Percentiles rank a stretch among this genome's conserved stretches.
These are phyloP conservation scores for Suhomyces anneliseae DNA, from an alignment of 1,139 yeast species.

Conservation along the genomic window DNA sequence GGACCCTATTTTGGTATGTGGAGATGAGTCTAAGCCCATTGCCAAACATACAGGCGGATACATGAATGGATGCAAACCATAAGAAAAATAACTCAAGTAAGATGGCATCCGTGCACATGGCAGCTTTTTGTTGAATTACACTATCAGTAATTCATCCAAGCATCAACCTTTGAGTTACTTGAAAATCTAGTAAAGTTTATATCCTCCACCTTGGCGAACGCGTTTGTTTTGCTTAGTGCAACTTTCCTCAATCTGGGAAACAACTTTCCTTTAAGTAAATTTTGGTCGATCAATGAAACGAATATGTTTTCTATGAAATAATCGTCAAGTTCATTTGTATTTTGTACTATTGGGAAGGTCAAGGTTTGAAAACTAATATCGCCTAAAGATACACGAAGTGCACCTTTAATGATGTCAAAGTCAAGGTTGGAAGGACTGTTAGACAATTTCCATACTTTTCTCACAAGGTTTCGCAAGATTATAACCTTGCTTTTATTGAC, in stretches of 20 bases:
- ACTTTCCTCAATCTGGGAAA: constrained; percentile 44
- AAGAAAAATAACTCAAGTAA: background rate
- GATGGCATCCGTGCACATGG: background rate
- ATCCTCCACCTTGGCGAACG: constrained; percentile 47
- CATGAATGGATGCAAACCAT: background rate
- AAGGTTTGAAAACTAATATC: constrained; percentile 3
- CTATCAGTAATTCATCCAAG: constrained; percentile 15
- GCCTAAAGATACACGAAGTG: constrained; percentile 18
- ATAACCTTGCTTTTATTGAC: constrained; percentile 43
- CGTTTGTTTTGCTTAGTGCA: constrained; percentile 49
- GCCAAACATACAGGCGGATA: background rate
- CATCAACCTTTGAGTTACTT: constrained; percentile 12
- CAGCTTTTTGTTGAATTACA: background rate
- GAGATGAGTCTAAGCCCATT: background rate
- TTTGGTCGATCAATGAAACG: constrained; percentile 52
- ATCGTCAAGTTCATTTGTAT: constrained; percentile 26
- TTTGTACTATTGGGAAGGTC: constrained; percentile 10
- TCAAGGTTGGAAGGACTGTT: constrained; percentile 30
- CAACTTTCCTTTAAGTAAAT: constrained; percentile 52
- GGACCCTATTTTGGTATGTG: no score
- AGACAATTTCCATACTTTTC: constrained; percentile 32
- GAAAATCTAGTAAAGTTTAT: constrained; percentile 30
- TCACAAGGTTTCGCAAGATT: constrained; percentile 47
- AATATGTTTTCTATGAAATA: constrained; percentile 47
- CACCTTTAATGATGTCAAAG: constrained; percentile 28